Conservation (phyloP, 805 yeast genomes). For the Hagleromyces aurorensis region DNA sequence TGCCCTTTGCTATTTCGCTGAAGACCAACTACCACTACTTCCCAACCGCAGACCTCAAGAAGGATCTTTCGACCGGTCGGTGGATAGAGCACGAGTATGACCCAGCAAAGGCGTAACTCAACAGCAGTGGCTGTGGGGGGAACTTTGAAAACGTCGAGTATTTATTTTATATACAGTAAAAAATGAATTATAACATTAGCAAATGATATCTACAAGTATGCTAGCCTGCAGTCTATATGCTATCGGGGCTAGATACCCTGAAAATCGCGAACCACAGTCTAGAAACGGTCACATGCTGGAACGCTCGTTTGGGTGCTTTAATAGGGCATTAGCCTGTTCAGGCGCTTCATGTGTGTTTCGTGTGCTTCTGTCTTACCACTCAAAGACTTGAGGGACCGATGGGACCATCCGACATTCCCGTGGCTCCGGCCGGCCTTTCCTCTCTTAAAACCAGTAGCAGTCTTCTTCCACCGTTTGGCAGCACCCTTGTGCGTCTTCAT, state of each 20-base stretch:
- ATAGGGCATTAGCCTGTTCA: conserved; percentile 48
- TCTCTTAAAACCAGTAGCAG: conserved; percentile 58
- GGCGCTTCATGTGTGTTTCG: conserved; percentile 48
- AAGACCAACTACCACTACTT: conserved; percentile 87
- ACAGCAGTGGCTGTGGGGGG: too few species aligned
- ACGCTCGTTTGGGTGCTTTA: too few species aligned
- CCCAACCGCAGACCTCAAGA: conserved; percentile 58
- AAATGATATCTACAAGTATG: neutral
- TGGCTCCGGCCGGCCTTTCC: conserved; percentile 84
- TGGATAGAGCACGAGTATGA: conserved; percentile 50
- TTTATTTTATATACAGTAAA: conserved; percentile 2
- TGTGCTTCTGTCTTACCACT: conserved; percentile 52
- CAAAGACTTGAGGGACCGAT: conserved; percentile 48
- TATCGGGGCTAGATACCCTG: neutral
- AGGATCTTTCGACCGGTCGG: conserved; percentile 37
- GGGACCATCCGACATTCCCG: conserved; percentile 86
- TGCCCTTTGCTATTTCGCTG: conserved; percentile 77
- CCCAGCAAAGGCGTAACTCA: conserved; percentile 31
- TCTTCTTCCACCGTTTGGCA: conserved; percentile 77
- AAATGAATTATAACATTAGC: neutral
- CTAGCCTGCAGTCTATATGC: conserved; percentile 5
- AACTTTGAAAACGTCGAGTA: conserved; percentile 6
- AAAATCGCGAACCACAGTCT: neutral
- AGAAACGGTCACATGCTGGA: conserved; percentile 4
- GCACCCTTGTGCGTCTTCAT: conserved; percentile 83